A percentile compares a stretch with the other conserved stretches of the same genome.
Conservation (phyloP, 2,329 filamentous ascomycete genomes). For the Trichoderma endophyticum region DNA sequence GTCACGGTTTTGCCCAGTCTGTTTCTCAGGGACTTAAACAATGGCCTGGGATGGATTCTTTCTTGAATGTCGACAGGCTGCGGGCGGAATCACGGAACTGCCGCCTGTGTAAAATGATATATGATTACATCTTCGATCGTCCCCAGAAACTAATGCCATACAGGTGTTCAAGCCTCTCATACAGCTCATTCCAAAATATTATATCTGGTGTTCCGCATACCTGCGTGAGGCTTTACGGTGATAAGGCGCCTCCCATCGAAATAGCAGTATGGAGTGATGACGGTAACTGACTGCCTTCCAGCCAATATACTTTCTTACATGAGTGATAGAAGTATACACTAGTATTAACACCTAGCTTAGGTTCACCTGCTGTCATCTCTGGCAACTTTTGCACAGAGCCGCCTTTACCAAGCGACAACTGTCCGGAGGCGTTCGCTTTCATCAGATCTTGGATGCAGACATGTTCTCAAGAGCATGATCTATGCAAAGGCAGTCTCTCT, state of each 20-base stretch:
- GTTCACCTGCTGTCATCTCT: not conserved
- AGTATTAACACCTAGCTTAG: not conserved
- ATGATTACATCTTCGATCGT: no score
- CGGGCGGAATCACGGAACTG: not conserved
- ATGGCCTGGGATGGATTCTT: not conserved
- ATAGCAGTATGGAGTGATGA: not conserved
- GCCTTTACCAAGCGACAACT: not conserved
- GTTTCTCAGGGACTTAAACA: not conserved
- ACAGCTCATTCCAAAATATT: no score
- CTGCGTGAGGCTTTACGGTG: no score
- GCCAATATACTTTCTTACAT: not conserved
- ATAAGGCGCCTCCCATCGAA: no score
- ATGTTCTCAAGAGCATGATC: not conserved
- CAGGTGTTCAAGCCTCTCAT: accelerated
- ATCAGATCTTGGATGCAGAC: not conserved
- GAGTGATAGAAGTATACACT: not conserved
- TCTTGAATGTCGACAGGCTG: not conserved
- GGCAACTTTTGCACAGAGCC: not conserved
- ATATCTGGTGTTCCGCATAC: no score
- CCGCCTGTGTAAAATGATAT: not conserved
- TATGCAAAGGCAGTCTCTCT: not conserved
- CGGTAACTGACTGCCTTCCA: not conserved
- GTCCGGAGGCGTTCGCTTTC: not conserved
- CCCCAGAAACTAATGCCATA: no score
- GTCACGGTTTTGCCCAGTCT: not conserved